A percentile compares a stretch with the other conserved stretches of the same genome.
phyloP scores from a whole-genome alignment of 2,329 filamentous ascomycete genomes.

The Arthrobotrys entomopaga region DNA sequence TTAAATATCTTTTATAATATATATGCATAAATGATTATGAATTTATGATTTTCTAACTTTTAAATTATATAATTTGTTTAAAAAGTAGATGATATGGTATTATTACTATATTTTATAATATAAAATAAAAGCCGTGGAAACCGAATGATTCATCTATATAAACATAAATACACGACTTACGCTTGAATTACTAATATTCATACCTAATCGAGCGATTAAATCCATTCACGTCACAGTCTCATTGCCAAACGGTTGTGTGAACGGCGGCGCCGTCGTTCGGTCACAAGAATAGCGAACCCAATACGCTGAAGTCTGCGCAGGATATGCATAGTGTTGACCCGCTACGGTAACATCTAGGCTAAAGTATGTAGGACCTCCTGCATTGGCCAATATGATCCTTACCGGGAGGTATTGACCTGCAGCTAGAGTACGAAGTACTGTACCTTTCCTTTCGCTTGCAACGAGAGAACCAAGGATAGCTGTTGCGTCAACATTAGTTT shows the following conservation, averaged over 20 bases:
- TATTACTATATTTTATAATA: too few species aligned
- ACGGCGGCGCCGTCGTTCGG: not conserved
- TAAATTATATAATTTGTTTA: too few species aligned
- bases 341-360: conserved; percentile 3
- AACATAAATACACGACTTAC: too few species aligned
- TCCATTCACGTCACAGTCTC: too few species aligned
- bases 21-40: too few species aligned
- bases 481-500: not conserved
- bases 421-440: not conserved
- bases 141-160: too few species aligned
- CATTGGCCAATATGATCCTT: conserved; percentile 7
- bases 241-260: conserved; percentile 1
- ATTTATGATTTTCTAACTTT: too few species aligned
- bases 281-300: conserved; percentile 2
- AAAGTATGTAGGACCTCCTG: conserved; percentile 8
- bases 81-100: too few species aligned
- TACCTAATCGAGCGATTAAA: too few species aligned
- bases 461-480: conserved; percentile 1
- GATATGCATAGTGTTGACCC: conserved; percentile 1
- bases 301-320: conserved; percentile 5
- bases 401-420: conserved; percentile 4
- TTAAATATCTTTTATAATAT: too few species aligned
- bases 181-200: too few species aligned
- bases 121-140: too few species aligned
- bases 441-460: not conserved